phyloP scores from a whole-genome alignment of 768 basidiomycete genomes.

The Xerocomellus intermedius region DNA sequence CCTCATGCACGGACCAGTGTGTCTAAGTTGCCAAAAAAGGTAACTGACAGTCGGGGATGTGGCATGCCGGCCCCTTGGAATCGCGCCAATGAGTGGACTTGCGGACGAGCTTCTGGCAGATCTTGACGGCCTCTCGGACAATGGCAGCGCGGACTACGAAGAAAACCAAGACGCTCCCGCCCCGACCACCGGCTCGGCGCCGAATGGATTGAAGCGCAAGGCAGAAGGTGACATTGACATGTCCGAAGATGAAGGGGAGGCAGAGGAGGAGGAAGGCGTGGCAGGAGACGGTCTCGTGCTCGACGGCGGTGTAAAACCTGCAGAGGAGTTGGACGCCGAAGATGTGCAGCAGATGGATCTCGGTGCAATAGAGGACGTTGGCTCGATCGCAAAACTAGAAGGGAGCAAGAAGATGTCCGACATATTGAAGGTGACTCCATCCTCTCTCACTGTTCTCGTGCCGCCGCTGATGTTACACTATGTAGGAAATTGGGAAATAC shows the following conservation, averaged over 20 bases:
- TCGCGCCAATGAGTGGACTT: slow-evolving; percentile 62
- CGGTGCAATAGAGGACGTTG: slow-evolving; percentile 78
- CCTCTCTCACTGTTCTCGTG: background rate
- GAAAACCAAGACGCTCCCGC: slow-evolving; percentile 35
- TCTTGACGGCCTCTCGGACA: slow-evolving; percentile 82
- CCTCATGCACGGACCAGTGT: slow-evolving; percentile 26
- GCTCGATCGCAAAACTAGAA: slow-evolving; percentile 84
- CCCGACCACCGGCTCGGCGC: slow-evolving; percentile 13
- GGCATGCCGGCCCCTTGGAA: background rate
- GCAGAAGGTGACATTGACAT: slow-evolving; percentile 53
- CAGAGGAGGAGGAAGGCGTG: slow-evolving; percentile 37
- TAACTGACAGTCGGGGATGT: background rate
- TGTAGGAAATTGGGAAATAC: slow-evolving; percentile 88
- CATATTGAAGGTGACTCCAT: slow-evolving; percentile 63
- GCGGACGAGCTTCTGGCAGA: slow-evolving; percentile 94
- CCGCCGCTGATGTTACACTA: background rate
- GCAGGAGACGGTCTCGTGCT: slow-evolving; percentile 57
- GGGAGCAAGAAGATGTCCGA: slow-evolving; percentile 87
- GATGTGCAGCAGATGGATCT: slow-evolving; percentile 96
- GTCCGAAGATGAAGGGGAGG: slow-evolving; percentile 52
- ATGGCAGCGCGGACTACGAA: slow-evolving; percentile 49
- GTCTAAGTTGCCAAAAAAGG: slow-evolving; percentile 6
- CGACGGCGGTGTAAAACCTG: slow-evolving; percentile 86
- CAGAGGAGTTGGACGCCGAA: slow-evolving; percentile 93
- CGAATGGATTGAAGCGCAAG: slow-evolving; percentile 60